A percentile compares a stretch with the other conserved stretches of the same genome.
Conservation (phyloP, 768 basidiomycete genomes). For the Suillus subalutaceus region DNA sequence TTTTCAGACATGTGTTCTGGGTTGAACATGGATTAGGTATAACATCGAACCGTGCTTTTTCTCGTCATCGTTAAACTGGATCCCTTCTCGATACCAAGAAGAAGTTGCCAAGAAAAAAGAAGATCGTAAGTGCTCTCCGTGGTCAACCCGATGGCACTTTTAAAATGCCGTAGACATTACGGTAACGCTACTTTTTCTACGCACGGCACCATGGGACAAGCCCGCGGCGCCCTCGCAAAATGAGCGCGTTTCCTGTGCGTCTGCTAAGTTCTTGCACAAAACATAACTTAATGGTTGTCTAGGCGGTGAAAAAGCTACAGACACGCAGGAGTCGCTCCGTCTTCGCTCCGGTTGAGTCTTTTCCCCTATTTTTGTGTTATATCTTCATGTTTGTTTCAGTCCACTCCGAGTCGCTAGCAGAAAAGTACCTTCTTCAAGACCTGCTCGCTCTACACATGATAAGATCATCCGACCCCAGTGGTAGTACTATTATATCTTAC, state of each 20-base stretch:
- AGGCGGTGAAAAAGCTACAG: slow-evolving; percentile 16
- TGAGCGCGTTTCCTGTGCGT: slow-evolving; percentile 6
- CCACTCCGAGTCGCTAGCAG: slow-evolving; percentile 8
- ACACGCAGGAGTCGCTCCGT: slow-evolving; percentile 22
- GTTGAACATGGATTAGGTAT: slow-evolving; percentile 31
- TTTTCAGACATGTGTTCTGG: not conserved
- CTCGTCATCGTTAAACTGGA: slow-evolving; percentile 57
- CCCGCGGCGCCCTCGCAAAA: slow-evolving; percentile 19
- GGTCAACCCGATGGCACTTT: not conserved
- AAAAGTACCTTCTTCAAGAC: slow-evolving; percentile 36
- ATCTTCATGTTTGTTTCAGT: not conserved
- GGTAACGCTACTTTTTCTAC: slow-evolving; percentile 48
- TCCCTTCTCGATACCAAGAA: slow-evolving; percentile 59
- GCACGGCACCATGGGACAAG: slow-evolving; percentile 38
- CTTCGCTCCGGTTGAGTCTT: slow-evolving; percentile 13
- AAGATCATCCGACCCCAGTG: slow-evolving; percentile 24
- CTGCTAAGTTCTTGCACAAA: not conserved
- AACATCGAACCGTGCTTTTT: slow-evolving; percentile 61
- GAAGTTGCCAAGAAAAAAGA: slow-evolving; percentile 39
- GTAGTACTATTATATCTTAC: slow-evolving; percentile 39
- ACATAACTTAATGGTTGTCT: slow-evolving; percentile 5
- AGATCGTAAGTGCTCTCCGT: slow-evolving; percentile 44
- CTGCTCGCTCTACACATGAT: slow-evolving; percentile 44
- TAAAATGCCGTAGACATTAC: slow-evolving; percentile 44
- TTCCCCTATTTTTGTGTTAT: not conserved